Evolutionary conservation across 495 filamentous ascomycete genomes (phyloP), one percentile per base, ranked within the genome.

Genomic region (Neurospora sp.): DNA sequence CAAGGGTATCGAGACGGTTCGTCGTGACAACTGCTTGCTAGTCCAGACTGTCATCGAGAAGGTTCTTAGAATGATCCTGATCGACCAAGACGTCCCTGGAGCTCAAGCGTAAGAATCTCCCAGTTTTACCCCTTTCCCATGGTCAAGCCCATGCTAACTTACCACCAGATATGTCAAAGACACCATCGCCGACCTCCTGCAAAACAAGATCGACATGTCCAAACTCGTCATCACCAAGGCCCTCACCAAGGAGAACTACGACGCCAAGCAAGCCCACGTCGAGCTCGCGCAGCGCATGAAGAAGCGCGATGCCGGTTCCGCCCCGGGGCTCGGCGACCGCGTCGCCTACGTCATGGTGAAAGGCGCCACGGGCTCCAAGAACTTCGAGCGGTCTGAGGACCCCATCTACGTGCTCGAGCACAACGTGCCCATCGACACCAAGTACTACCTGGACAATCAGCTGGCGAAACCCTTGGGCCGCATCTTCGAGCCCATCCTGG

Each of bases 141-240:
- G 5, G 53, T 31, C 27, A 14, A 27, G 35, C 20, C 75, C 69
- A 72, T 81, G 71, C 71, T 78, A 69, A 77, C 75, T 39, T 35
- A 38, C 16, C 5, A 41, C 35, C 75, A 99, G 96, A 72, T 98
- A 96, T 76, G 96, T 99, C 80, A 99, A 98, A 82, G 88, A 94
- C 74, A 96, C 92, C 37, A 99, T 99, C 72, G 91, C 96, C 3
- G 93, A 97, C 78, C 90, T 99, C 27, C 85, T 99, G 14, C 96
- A 98, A 79, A 98, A 98, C 84, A 97, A 96, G 78, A 83, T 99
- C 78, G 96, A 99, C 84, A 97, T 99, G 94, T 97, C 94, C 18
- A 97, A 98, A 80, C 89, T 99, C 6, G 96, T 99, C 80, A 99
- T 99, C 80, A 99, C 96, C 11, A 99, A 99, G 82, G 96, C 96